Percentiles rank a stretch among this genome's conserved stretches.
These are phyloP conservation scores for Apiotrichum brassicae DNA, from an alignment of 1,284 basidiomycete genomes.

Conservation along the genomic window DNA sequence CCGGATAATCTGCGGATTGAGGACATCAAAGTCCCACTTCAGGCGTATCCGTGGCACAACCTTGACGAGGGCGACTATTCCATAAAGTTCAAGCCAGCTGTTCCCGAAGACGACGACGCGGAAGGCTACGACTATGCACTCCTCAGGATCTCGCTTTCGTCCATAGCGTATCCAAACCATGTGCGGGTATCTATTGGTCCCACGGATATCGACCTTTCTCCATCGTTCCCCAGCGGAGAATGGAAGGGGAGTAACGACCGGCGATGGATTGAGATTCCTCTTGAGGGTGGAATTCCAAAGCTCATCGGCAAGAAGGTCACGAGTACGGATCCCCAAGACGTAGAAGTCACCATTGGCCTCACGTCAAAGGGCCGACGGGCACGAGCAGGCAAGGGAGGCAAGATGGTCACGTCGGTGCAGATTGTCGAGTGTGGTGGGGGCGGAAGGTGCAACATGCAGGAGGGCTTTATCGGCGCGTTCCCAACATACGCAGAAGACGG, in stretches of 20 bases:
- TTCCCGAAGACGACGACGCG: not conserved
- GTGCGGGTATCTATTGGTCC: slow-evolving; percentile 59
- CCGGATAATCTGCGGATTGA: slow-evolving; percentile 52
- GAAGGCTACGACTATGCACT: slow-evolving; percentile 30
- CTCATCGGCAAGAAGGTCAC: slow-evolving; percentile 39
- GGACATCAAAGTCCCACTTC: slow-evolving; percentile 67
- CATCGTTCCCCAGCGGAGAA: slow-evolving; percentile 16
- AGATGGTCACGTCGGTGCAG: slow-evolving; percentile 63
- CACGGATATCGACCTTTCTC: slow-evolving; percentile 26
- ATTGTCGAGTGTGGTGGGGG: slow-evolving; percentile 66
- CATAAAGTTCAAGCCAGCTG: slow-evolving; percentile 20
- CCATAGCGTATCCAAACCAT: slow-evolving; percentile 57
- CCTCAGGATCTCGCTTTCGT: slow-evolving; percentile 67
- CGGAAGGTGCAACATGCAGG: slow-evolving; percentile 56
- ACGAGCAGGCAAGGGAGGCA: slow-evolving; percentile 52
- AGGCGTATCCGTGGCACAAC: slow-evolving; percentile 62
- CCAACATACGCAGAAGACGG: slow-evolving; percentile 56
- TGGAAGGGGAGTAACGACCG: slow-evolving; percentile 40
- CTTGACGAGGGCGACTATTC: slow-evolving; percentile 55
- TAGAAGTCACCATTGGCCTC: slow-evolving; percentile 56
- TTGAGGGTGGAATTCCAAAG: slow-evolving; percentile 16
- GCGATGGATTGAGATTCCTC: slow-evolving; percentile 39
- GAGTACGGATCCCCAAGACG: not conserved
- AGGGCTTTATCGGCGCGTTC: slow-evolving; percentile 63
- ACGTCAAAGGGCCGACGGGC: slow-evolving; percentile 53